Conservation (phyloP, 1,139 yeast genomes). For the Magnusiomyces suaveolens region DNA sequence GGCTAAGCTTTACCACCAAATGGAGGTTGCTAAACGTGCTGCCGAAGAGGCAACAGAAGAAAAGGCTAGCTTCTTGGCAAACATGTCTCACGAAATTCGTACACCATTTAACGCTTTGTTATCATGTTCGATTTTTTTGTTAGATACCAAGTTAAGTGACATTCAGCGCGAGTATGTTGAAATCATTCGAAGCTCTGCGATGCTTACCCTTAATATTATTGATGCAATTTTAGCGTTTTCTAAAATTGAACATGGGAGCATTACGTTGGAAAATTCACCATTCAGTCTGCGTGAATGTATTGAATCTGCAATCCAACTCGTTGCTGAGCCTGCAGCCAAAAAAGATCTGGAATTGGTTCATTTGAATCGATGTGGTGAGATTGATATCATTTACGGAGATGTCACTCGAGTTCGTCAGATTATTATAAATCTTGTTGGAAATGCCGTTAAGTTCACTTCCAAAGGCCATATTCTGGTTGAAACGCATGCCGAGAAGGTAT, state of each 20-base stretch:
- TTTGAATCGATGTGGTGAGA: slow-evolving; percentile 38
- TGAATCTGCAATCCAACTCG: slow-evolving; percentile 44
- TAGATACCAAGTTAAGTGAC: slow-evolving; percentile 42
- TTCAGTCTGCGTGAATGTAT: slow-evolving; percentile 44
- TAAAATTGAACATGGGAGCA: slow-evolving; percentile 48
- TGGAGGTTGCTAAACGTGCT: slow-evolving; percentile 45
- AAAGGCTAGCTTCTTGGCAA: slow-evolving; percentile 50
- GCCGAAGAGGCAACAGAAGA: slow-evolving; percentile 55
- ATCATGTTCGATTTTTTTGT: slow-evolving; percentile 45
- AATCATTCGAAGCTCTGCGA: slow-evolving; percentile 44
- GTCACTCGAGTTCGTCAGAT: slow-evolving; percentile 46
- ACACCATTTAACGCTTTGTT: slow-evolving; percentile 50
- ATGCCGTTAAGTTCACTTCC: slow-evolving; percentile 48
- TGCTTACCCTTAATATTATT: slow-evolving; percentile 46
- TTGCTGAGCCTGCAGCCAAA: slow-evolving; percentile 44
- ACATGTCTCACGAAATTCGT: slow-evolving; percentile 47
- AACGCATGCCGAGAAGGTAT: slow-evolving; percentile 32
- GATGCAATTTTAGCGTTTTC: slow-evolving; percentile 51
- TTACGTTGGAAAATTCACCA: slow-evolving; percentile 40
- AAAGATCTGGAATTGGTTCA: slow-evolving; percentile 43
- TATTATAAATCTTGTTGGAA: slow-evolving; percentile 46
- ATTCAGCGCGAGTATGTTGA: slow-evolving; percentile 48
- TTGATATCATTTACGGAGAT: slow-evolving; percentile 43
- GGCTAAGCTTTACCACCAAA: slow-evolving; percentile 40
- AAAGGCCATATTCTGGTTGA: slow-evolving; percentile 41